Conservation (phyloP, 177 flowering plant species). For the Tripterygium wilfordii region DNA sequence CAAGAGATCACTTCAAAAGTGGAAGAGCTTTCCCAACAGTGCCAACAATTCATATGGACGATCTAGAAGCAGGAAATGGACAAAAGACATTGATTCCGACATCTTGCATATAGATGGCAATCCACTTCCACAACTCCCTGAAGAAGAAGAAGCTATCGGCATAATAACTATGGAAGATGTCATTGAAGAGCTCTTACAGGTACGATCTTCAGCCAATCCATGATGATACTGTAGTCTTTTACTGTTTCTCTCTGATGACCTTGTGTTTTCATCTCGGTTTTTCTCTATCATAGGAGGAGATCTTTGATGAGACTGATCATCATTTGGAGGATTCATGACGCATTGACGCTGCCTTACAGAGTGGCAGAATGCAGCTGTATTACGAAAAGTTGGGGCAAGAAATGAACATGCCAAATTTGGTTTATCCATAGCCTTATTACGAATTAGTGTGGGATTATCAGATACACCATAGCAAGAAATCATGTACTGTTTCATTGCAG, state of each 20-base stretch:
- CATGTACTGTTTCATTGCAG: too few species aligned
- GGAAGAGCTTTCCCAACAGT: slow-evolving; percentile 76
- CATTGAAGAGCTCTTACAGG: slow-evolving; percentile 96
- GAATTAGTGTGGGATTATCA: too few species aligned
- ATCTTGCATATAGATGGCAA: slow-evolving; percentile 65
- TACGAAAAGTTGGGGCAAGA: slow-evolving; percentile 1
- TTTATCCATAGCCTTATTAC: too few species aligned
- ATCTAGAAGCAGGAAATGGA: slow-evolving; percentile 71
- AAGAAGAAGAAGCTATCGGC: slow-evolving; percentile 90
- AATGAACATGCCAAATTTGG: too few species aligned
- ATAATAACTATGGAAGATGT: slow-evolving; percentile 98
- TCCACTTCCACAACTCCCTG: slow-evolving; percentile 59
- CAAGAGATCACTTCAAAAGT: slow-evolving; percentile 54
- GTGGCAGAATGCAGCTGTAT: not conserved
- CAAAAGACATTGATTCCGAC: slow-evolving; percentile 64
- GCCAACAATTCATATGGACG: slow-evolving; percentile 38
- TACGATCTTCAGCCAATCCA: too few species aligned
- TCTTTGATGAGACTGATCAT: slow-evolving; percentile 80
- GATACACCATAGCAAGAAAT: too few species aligned
- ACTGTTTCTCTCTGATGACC: not conserved
- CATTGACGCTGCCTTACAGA: not conserved
- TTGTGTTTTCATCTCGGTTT: not conserved
- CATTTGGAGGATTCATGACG: slow-evolving; percentile 30
- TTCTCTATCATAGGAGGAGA: slow-evolving; percentile 61
- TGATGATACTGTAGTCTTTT: too few species aligned